Conservation (phyloP, 495 filamentous ascomycete species). For the Pyrenula aspistea region DNA sequence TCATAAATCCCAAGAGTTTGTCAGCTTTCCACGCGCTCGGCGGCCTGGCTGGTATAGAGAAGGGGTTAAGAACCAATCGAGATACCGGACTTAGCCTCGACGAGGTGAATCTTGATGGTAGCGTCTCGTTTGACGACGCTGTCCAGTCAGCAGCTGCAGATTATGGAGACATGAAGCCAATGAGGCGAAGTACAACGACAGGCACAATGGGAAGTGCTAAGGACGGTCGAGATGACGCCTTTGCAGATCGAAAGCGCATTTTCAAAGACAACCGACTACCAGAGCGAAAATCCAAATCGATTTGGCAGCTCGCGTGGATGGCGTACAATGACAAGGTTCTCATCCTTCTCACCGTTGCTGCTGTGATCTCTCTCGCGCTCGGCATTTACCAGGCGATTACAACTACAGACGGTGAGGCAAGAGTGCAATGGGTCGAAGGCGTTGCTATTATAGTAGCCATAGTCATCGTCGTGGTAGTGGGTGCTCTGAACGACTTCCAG, state of each 20-base stretch:
- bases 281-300: constrained; percentile 56
- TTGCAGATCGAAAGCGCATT: constrained; percentile 52
- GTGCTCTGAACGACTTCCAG: constrained; percentile 61
- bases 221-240: constrained; percentile 23
- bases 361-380: constrained; percentile 70
- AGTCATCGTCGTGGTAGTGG: constrained; percentile 53
- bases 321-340: constrained; percentile 78
- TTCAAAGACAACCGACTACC: constrained; percentile 62
- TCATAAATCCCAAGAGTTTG: constrained; percentile 72
- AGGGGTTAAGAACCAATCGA: constrained; percentile 60
- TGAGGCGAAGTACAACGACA: constrained; percentile 16
- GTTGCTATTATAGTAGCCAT: constrained; percentile 63
- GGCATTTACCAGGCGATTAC: constrained; percentile 58
- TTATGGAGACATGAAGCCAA: constrained; percentile 16
- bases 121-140: constrained; percentile 63
- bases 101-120: constrained; percentile 50
- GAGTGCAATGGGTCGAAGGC: constrained; percentile 67
- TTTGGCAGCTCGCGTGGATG: constrained; percentile 67
- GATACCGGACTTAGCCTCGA: constrained; percentile 62
- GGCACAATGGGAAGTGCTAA: constrained; percentile 12
- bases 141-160: constrained; percentile 13
- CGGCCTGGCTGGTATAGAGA: constrained; percentile 63
- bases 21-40: constrained; percentile 69
- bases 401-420: constrained; percentile 33
- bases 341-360: constrained; percentile 66